Conservation (phyloP, 2,329 filamentous ascomycete species). For the Pseudomassariella vexata region DNA sequence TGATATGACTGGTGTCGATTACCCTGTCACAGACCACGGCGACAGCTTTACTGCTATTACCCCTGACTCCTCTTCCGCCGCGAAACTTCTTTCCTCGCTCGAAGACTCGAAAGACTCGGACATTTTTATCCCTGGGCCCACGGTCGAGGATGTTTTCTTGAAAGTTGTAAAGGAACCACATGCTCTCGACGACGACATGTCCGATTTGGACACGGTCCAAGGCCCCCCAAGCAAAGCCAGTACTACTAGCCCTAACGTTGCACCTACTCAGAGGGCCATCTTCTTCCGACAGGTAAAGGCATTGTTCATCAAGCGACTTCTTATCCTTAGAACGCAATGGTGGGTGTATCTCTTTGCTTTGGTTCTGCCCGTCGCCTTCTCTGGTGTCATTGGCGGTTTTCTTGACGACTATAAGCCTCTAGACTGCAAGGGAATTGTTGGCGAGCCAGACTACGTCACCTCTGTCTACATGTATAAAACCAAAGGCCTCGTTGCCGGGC, state of each 20-base stretch:
- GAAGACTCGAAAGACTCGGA: slow-evolving; percentile 48
- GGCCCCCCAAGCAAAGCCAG: slow-evolving; percentile 6
- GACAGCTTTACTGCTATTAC: slow-evolving; percentile 54
- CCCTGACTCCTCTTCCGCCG: slow-evolving; percentile 46
- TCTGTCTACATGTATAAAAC: not conserved
- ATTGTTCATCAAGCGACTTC: slow-evolving; percentile 18
- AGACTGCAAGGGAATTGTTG: slow-evolving; percentile 12
- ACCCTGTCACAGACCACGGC: slow-evolving; percentile 20
- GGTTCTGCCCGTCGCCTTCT: slow-evolving; percentile 17
- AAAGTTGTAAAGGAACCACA: slow-evolving; percentile 52
- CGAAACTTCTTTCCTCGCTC: slow-evolving; percentile 46
- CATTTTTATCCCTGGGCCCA: slow-evolving; percentile 59
- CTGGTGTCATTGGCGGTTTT: slow-evolving; percentile 11
- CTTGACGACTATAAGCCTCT: slow-evolving; percentile 12
- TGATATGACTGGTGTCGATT: slow-evolving; percentile 12
- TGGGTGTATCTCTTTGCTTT: slow-evolving; percentile 20
- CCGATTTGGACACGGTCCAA: slow-evolving; percentile 8
- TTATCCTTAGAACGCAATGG: slow-evolving; percentile 18
- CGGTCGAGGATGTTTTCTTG: slow-evolving; percentile 63
- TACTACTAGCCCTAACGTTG: slow-evolving; percentile 5
- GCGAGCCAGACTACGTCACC: slow-evolving; percentile 3
- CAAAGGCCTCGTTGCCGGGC: slow-evolving; percentile 7
- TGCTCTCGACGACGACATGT: slow-evolving; percentile 11
- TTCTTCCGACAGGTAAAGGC: slow-evolving; percentile 16
- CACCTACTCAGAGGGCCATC: slow-evolving; percentile 10